phyloP scores from a whole-genome alignment of 345 rosid genomes.

The Erucastrum elatum region DNA sequence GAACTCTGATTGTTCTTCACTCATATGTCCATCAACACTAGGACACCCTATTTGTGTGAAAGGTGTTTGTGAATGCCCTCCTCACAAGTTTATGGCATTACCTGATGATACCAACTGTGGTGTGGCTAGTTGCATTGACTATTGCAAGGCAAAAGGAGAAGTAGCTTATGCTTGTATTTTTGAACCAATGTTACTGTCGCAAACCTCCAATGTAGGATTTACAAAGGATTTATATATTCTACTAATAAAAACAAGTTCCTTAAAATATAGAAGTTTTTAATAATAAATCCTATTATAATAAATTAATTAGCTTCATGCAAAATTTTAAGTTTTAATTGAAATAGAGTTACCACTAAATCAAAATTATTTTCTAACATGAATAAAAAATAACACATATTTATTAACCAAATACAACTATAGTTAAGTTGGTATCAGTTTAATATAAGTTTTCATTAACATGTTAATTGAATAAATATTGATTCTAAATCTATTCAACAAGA shows the following conservation, averaged over 20 bases:
- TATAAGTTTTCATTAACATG: background rate
- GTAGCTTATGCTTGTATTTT: background rate
- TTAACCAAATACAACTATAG: background rate
- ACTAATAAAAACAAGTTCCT: background rate
- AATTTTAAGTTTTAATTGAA: background rate
- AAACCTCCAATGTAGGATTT: conserved; percentile 6
- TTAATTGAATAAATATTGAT: background rate
- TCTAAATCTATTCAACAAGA: background rate
- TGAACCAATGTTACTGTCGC: conserved; percentile 19
- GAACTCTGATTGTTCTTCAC: background rate
- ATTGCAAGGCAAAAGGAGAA: conserved; percentile 18
- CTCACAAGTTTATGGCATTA: too few relatives aligned
- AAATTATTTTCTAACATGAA: background rate
- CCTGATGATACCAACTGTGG: background rate
- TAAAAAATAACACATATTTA: background rate
- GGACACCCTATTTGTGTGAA: background rate
- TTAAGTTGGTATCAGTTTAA: background rate
- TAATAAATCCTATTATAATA: background rate
- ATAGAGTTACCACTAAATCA: background rate
- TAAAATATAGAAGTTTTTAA: background rate
- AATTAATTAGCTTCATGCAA: background rate
- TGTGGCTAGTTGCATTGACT: conserved; percentile 1
- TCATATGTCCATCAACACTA: conserved; percentile 7
- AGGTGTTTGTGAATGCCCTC: conserved; percentile 7
- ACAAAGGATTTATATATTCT: background rate